Base-by-base conservation (phyloP, 2,329 filamentous ascomycete genomes). In the Pyricularia sp. region DNA sequence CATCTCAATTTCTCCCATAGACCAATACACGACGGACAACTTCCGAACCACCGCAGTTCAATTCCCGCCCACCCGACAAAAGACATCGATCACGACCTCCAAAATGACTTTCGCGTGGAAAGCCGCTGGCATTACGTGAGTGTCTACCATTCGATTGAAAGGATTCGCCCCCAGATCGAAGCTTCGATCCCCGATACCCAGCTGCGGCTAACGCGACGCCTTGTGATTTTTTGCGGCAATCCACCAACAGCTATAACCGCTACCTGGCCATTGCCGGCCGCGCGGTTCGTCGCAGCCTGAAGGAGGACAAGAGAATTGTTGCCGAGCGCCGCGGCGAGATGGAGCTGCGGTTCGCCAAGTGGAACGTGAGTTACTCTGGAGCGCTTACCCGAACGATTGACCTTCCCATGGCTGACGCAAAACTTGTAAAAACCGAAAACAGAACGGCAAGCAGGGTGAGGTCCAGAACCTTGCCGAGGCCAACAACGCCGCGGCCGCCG, bases 51-150 rank as follows among this genome's bases (percentile, higher is more conserved):
- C 63, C 25, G 55, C 33, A 61, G 26, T 58, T 28, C 58, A 59
- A 36, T 33, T 26, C 50, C 68, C 36, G 67, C 55, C 26, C 59
- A 72, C 73, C 75, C 73, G 75, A 79, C 80, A 73, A 77, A 72
- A 70, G 71, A 69, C 69, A 67, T 69, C 69, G 23, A 65, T 67
- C 72, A 71, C 72, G 76, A 69, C 78, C 80, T 80, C 80, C 88
- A 92, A 88, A 85, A 99, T 98, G 95, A 86, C 91, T 84, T 94
- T 94, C 86, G 92, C 94, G 80, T 99, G 94, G 95, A 98, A 97
- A 92, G 89, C 94, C 79, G 92, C 95, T 81, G 95, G 95, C 83
- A 86, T 98, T 80, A 96, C 90, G 94, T 97, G 91, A 82, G 92
- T 86, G 12, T 36, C 64, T 25, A 14, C 1, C 11, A 14, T 30